A percentile compares a stretch with the other conserved stretches of the same genome.
phyloP scores from a whole-genome alignment of 176 grass and related monocot species.

The Chrysopogon serrulatus region DNA sequence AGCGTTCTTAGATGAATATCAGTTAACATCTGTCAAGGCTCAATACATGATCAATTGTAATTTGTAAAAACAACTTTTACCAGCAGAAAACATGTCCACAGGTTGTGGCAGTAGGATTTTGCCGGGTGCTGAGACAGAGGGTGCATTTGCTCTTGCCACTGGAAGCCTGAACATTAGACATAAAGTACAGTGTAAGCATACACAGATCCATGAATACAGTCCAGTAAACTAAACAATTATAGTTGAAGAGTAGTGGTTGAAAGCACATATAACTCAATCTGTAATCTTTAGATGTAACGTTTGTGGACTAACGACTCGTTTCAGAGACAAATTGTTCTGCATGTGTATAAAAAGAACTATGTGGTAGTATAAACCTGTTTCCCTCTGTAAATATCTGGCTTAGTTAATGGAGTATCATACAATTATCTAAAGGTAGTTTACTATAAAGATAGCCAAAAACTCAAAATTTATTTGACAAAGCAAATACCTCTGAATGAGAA shows the following conservation, averaged over 20 bases:
- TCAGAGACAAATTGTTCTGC: neutral
- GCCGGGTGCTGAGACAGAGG: constrained; percentile 79
- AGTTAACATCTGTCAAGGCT: neutral
- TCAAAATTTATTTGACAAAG: neutral
- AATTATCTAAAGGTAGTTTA: neutral
- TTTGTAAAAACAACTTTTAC: constrained; percentile 30
- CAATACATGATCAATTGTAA: neutral
- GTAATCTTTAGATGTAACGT: constrained; percentile 15
- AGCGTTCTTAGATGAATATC: neutral
- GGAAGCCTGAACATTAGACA: constrained; percentile 48
- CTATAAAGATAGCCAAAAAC: neutral
- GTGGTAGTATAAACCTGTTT: neutral
- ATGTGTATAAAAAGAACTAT: neutral
- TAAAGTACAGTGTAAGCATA: neutral
- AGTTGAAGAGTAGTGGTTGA: neutral
- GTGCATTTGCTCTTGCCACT: constrained; percentile 83
- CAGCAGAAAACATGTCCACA: constrained; percentile 99
- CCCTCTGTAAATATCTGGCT: neutral
- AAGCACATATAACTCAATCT: constrained; percentile 15
- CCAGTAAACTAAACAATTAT: neutral
- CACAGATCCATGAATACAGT: neutral
- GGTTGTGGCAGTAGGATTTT: constrained; percentile 90
- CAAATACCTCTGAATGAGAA: constrained; percentile 63
- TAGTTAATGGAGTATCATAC: neutral
- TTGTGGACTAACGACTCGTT: neutral